Evolutionary conservation across 192 early-diverging fungal species (phyloP).

Genomic region (Gigaspora rosea): DNA sequence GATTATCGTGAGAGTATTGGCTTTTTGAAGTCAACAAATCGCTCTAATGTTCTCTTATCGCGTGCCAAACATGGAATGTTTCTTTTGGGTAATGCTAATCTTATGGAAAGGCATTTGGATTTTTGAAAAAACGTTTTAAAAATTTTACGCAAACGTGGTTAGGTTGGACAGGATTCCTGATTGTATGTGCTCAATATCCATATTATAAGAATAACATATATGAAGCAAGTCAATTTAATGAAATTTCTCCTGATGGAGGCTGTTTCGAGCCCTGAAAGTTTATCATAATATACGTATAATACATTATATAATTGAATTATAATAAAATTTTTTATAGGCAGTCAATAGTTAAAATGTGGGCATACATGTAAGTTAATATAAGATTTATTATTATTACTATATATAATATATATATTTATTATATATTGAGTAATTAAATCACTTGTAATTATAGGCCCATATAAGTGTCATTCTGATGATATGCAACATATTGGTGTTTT

Average conservation of each 20-base stretch:
- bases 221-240: constrained; percentile 32
- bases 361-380: constrained; percentile 45
- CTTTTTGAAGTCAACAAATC: constrained; percentile 57
- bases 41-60: constrained; percentile 60
- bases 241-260: constrained; percentile 56
- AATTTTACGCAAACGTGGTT: constrained; percentile 34
- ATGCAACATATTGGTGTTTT: constrained; percentile 40
- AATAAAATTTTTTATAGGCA: background rate
- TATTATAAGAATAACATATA: constrained; percentile 34
- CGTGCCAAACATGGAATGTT: constrained; percentile 65
- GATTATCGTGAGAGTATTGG: constrained; percentile 43
- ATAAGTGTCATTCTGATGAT: constrained; percentile 33
- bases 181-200: constrained; percentile 53
- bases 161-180: constrained; percentile 46
- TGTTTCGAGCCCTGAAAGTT: constrained; percentile 45
- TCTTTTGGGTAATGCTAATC: constrained; percentile 49
- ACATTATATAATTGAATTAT: too few relatives aligned
- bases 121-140: constrained; percentile 51
- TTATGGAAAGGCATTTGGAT: constrained; percentile 33
- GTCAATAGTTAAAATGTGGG: constrained; percentile 47
- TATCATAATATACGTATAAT: too few relatives aligned
- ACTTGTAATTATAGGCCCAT: constrained; percentile 1
- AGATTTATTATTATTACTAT: too few relatives aligned
- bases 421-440: too few relatives aligned
- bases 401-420: too few relatives aligned